Evolutionary conservation across 768 basidiomycete species (phyloP).

Genomic region (Tephrocybe rancida): DNA sequence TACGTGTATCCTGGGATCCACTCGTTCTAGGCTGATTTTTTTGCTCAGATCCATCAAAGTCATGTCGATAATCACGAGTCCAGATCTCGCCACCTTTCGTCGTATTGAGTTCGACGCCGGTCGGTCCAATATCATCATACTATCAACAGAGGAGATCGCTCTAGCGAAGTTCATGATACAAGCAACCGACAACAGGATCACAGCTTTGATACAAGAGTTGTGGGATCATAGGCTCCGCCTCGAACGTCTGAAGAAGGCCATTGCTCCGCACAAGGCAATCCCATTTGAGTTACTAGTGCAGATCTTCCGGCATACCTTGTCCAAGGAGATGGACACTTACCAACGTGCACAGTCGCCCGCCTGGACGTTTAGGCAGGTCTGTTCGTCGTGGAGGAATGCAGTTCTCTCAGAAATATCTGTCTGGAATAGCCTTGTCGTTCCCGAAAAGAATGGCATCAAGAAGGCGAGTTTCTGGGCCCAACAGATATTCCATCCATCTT

Average conservation of each 20-base stretch:
- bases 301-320: background rate
- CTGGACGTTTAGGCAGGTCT: background rate
- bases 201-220: background rate
- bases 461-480: background rate
- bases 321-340: background rate
- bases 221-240: background rate
- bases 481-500: background rate
- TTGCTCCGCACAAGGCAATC: background rate
- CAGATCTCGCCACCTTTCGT: background rate
- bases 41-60: too few species aligned
- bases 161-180: background rate
- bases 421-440: background rate
- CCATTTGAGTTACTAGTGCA: background rate
- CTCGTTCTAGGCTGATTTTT: too few species aligned
- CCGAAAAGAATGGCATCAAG: background rate
- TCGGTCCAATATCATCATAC: background rate
- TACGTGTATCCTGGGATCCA: too few species aligned
- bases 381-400: background rate
- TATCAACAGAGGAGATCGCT: background rate
- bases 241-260: background rate
- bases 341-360: background rate
- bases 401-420: background rate
- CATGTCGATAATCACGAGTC: too few species aligned
- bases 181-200: background rate
- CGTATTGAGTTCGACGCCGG: background rate